Evolutionary conservation across 2,329 filamentous ascomycete species (phyloP), one percentile per base, ranked within the genome.

Genomic region (Diaporthe citriasiana): DNA sequence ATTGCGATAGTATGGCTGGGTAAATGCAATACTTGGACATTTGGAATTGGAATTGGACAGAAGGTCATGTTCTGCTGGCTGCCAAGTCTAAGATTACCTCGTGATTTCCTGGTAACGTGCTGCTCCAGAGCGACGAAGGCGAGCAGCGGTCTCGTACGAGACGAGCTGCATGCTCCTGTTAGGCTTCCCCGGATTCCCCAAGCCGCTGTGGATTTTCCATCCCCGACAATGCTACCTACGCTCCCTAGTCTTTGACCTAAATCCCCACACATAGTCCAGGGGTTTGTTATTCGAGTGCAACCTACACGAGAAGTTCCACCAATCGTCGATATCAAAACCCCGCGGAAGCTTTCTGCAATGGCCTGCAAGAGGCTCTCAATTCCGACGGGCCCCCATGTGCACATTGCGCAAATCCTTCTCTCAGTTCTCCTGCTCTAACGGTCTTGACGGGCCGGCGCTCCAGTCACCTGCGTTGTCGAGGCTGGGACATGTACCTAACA

Each of bases 291-390:
- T 55, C 53, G 42, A 45, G 25, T 60, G 47, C 70, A 50, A 35
- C 35, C 65, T 56, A 27, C 47, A 17, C 27, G n/a, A 68, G 56
- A 71, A 74, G 40, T 75, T 75, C 74, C 74, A 75, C 74, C 74
- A 75, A 75, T 75, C 33, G 68, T 50, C 59, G 56, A 63, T 53
- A 53, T 42, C 33, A 50, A 12, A 3, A 25, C 56, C 45, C 45
- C 70, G 40, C 35, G 25, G 15, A 50, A 42, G 45, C 2, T 59
- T 40, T 71, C 69, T 60, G 42, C 69, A 51, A 45, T 19, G 33
- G 35, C 47, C 47, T 71, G 33, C 47, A 55, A 55, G n/a, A 50
- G 25, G 30, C n/a, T 45, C 19, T 30, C 35, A 22, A 25, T 25
- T 17, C 45, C 42, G 42, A 59, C 27, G 69, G 70, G 17, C 15